Evolutionary conservation across 1,139 yeast species (phyloP).

Genomic region (Candida glucosophila): DNA sequence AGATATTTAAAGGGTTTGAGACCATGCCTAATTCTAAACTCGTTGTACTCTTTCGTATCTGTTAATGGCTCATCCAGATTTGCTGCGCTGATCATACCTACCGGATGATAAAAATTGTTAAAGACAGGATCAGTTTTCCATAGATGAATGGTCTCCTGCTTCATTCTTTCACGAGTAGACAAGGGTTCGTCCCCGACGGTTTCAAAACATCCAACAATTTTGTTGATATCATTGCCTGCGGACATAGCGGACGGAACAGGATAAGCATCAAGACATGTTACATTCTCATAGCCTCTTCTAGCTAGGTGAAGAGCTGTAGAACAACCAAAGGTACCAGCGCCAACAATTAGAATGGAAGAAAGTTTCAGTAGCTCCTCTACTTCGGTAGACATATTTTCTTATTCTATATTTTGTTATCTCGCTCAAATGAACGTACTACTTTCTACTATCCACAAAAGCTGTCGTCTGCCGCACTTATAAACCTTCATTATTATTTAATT

Average conservation of each 20-base stretch:
- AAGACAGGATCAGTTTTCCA: slow-evolving; percentile 16
- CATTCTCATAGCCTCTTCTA: not conserved
- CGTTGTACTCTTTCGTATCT: slow-evolving; percentile 19
- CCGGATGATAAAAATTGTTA: slow-evolving; percentile 7
- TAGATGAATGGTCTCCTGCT: no score
- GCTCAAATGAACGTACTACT: no score
- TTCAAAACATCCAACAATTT: slow-evolving; percentile 5
- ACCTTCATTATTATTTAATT: no score
- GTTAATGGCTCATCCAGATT: not conserved
- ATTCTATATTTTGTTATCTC: no score
- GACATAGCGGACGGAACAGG: slow-evolving; percentile 7
- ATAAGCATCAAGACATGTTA: slow-evolving; percentile 5
- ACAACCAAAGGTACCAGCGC: slow-evolving; percentile 10
- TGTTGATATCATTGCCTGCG: slow-evolving; percentile 8
- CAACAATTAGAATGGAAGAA: slow-evolving; percentile 7
- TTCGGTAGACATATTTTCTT: no score
- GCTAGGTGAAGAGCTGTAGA: slow-evolving; percentile 7
- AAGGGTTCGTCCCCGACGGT: no score
- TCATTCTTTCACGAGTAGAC: no score
- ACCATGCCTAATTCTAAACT: not conserved
- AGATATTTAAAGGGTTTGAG: not conserved
- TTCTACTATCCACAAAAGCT: no score
- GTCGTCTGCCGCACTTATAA: no score
- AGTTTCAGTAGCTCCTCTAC: not conserved
- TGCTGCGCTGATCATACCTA: slow-evolving; percentile 5